These are phyloP conservation scores for Musa itinerans DNA, from an alignment of 176 grass and related monocot genomes.

Conservation along the genomic window DNA sequence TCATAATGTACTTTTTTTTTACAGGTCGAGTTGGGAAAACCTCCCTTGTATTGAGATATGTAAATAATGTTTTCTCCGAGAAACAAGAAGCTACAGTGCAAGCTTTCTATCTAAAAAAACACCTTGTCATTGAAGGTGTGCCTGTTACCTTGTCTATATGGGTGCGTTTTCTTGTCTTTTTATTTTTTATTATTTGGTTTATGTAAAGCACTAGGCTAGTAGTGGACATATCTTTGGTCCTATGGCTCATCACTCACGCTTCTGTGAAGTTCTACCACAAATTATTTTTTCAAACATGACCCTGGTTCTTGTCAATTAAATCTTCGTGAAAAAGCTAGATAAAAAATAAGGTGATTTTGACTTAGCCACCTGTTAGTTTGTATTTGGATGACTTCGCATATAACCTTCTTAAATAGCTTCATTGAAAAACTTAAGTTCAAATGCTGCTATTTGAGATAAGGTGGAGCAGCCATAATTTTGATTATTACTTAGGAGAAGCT, in stretches of 20 bases:
- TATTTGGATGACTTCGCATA: no score
- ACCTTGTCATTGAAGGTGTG: slow-evolving; percentile 64
- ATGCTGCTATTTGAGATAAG: no score
- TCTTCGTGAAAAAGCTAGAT: background rate
- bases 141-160: slow-evolving; percentile 82
- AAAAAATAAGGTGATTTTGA: background rate
- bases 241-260: background rate
- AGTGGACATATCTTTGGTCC: background rate
- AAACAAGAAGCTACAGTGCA: slow-evolving; percentile 83
- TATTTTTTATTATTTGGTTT: no score
- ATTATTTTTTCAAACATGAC: background rate
- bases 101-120: slow-evolving; percentile 68
- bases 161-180: slow-evolving; percentile 44
- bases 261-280: background rate
- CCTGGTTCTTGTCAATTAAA: background rate
- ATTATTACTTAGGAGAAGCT: no score
- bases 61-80: slow-evolving; percentile 71
- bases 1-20: background rate
- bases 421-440: no score
- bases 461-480: no score
- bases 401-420: no score
- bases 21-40: slow-evolving; percentile 76
- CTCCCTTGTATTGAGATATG: slow-evolving; percentile 62
- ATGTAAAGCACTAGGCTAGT: no score
- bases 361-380: background rate